Percentiles rank a stretch among this genome's conserved stretches.
These are phyloP conservation scores for Neurospora tetraspora DNA, from an alignment of 495 filamentous ascomycete species.

Conservation along the genomic window DNA sequence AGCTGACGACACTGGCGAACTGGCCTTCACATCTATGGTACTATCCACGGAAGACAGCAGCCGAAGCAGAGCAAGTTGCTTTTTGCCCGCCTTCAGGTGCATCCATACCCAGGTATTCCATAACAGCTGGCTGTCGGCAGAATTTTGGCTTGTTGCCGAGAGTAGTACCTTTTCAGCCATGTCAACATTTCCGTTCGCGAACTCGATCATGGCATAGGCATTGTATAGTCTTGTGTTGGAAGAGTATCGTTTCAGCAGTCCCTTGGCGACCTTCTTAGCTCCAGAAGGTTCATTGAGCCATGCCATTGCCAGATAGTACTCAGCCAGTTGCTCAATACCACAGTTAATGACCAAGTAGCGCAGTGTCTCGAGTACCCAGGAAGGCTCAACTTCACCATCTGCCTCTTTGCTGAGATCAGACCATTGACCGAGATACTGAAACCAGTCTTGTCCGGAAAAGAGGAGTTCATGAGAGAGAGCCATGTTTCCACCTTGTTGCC, in stretches of 20 bases:
- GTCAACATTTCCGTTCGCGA: slow-evolving; percentile 40
- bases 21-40: neutral
- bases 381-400: slow-evolving; percentile 20
- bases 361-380: slow-evolving; percentile 46
- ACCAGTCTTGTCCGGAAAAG: slow-evolving; percentile 28
- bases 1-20: slow-evolving; percentile 20
- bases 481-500: slow-evolving; percentile 22
- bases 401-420: neutral
- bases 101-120: slow-evolving; percentile 71
- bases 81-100: slow-evolving; percentile 40
- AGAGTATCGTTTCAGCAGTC: slow-evolving; percentile 54
- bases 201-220: slow-evolving; percentile 66
- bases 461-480: slow-evolving; percentile 26
- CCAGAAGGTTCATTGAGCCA: slow-evolving; percentile 43
- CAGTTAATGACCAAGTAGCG: slow-evolving; percentile 39
- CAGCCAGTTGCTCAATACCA: slow-evolving; percentile 46
- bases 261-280: slow-evolving; percentile 65
- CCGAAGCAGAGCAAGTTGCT: slow-evolving; percentile 14
- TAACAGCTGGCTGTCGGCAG: slow-evolving; percentile 40
- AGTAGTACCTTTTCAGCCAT: slow-evolving; percentile 55
- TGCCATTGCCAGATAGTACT: slow-evolving; percentile 64
- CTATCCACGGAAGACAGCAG: slow-evolving; percentile 22
- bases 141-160: slow-evolving; percentile 34
- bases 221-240: slow-evolving; percentile 65
- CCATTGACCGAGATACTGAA: slow-evolving; percentile 23